Percentiles rank a stretch among this genome's conserved stretches.
Conservation (phyloP, 805 yeast species). For the Limtongia smithiae region DNA sequence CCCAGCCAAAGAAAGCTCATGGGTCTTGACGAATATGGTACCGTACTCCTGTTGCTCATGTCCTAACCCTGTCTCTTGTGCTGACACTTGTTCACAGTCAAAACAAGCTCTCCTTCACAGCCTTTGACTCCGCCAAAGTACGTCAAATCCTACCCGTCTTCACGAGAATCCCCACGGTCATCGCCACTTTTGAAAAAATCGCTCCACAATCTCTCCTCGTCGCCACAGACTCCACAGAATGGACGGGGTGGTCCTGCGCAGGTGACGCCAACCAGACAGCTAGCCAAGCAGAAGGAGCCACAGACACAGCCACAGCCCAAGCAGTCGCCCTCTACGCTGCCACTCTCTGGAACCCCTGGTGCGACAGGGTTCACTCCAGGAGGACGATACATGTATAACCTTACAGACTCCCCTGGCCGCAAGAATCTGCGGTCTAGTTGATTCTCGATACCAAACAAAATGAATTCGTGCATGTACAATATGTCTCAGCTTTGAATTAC, state of each 20-base stretch:
- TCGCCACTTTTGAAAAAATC: conserved; percentile 27
- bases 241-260: not conserved
- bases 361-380: conserved; percentile 12
- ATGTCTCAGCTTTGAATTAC: not conserved
- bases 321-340: not conserved
- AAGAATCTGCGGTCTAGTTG: too few relatives aligned
- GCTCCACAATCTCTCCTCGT: conserved; percentile 4
- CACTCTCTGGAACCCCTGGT: not conserved
- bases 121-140: conserved; percentile 31
- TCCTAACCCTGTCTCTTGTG: not conserved
- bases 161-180: conserved; percentile 27
- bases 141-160: conserved; percentile 25
- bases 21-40: conserved; percentile 25
- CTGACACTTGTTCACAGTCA: not conserved
- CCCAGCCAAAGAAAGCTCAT: conserved; percentile 30
- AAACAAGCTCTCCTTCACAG: conserved; percentile 15
- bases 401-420: conserved; percentile 21
- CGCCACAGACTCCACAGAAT: conserved; percentile 5
- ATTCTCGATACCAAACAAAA: too few relatives aligned
- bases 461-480: too few relatives aligned
- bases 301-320: not conserved
- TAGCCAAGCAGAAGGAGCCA: not conserved
- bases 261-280: not conserved
- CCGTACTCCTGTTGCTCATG: not conserved
- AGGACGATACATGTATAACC: conserved; percentile 20